Conservation (phyloP, 129 eudicot genomes). For the Kitagawia praeruptora region DNA sequence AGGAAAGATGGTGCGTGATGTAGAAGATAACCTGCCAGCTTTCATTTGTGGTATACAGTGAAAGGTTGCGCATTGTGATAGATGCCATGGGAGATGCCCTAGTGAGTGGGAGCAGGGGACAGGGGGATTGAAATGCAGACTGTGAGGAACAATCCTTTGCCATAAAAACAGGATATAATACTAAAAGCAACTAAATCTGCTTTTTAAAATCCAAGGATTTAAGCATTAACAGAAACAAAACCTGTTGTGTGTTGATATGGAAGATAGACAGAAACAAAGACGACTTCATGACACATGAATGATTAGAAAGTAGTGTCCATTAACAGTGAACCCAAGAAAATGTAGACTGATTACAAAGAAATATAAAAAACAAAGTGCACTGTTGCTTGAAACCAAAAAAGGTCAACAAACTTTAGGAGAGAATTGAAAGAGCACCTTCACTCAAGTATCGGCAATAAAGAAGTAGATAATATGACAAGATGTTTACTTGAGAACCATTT, state of each 20-base stretch:
- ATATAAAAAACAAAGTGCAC: neutral
- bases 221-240: neutral
- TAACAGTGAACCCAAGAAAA: neutral
- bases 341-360: neutral
- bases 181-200: neutral
- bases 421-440: neutral
- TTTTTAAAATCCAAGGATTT: neutral
- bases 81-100: slow-evolving; percentile 99
- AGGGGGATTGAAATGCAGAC: slow-evolving; percentile 5
- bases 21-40: slow-evolving; percentile 72
- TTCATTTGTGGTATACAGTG: slow-evolving; percentile 85
- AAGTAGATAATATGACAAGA: neutral
- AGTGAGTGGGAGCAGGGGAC: slow-evolving; percentile 12
- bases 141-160: neutral
- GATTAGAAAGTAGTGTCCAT: neutral
- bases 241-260: neutral
- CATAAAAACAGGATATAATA: slow-evolving; percentile 5
- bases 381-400: neutral
- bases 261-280: neutral
- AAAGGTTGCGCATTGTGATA: slow-evolving; percentile 82
- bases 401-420: neutral
- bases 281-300: neutral
- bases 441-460: neutral
- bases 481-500: neutral
- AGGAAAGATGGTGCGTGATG: slow-evolving; percentile 10